phyloP scores from a whole-genome alignment of 2,329 filamentous ascomycete genomes.

The Blastomyces silverae region DNA sequence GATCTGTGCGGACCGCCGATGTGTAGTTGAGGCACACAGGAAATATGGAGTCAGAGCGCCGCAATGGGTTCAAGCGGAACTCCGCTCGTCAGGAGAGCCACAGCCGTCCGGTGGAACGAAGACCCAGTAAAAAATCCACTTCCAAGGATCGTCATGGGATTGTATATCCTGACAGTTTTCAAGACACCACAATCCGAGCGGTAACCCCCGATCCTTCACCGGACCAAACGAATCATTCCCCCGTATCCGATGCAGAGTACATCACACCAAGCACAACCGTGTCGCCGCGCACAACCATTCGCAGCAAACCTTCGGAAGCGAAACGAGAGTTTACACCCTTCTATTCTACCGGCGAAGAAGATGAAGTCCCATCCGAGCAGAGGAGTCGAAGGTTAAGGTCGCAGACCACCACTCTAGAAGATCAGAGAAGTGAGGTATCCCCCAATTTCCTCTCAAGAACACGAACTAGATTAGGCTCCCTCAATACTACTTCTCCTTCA shows the following conservation, averaged over 20 bases:
- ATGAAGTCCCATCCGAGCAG: conserved; percentile 28
- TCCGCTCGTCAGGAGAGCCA: conserved; percentile 36
- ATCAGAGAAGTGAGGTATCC: conserved; percentile 37
- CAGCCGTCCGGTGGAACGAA: conserved; percentile 39
- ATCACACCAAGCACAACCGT: conserved; percentile 29
- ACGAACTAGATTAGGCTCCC: conserved; percentile 36
- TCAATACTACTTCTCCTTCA: conserved; percentile 32
- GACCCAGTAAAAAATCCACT: conserved; percentile 44
- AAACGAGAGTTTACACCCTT: conserved; percentile 31
- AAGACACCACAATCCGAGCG: conserved; percentile 41
- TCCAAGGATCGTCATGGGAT: conserved; percentile 43
- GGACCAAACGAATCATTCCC: conserved; percentile 34
- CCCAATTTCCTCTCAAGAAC: conserved; percentile 31
- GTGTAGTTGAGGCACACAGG: conserved; percentile 15
- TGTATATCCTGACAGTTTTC: conserved; percentile 43
- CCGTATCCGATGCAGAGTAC: conserved; percentile 35
- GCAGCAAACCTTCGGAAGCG: conserved; percentile 30
- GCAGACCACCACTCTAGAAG: conserved; percentile 39
- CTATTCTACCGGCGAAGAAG: conserved; percentile 31
- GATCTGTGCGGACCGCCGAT: conserved; percentile 21
- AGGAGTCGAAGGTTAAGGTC: conserved; percentile 35
- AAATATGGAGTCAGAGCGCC: conserved; percentile 40
- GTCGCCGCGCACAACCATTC: conserved; percentile 35
- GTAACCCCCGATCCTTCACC: conserved; percentile 42
- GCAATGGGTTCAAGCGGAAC: conserved; percentile 38